Conservation (phyloP, 495 filamentous ascomycete species). For the Penicillium silybi region DNA sequence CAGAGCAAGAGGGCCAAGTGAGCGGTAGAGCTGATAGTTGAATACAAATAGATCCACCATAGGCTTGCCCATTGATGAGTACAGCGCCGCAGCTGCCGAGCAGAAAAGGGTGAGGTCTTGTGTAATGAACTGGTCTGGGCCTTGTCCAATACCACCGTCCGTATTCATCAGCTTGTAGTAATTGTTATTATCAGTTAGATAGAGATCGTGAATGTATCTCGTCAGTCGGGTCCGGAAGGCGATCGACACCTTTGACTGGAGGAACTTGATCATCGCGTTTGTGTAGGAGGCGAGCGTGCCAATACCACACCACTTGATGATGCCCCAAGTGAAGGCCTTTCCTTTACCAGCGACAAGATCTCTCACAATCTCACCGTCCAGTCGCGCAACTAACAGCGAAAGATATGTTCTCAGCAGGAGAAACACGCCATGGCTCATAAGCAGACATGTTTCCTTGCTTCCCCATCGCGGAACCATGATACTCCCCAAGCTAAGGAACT, state of each 20-base stretch:
- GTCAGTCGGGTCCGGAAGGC: conserved; percentile 96
- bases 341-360: conserved; percentile 95
- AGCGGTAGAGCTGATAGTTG: conserved; percentile 93
- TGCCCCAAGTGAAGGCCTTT: conserved; percentile 79
- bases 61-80: conserved; percentile 94
- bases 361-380: conserved; percentile 95
- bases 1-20: conserved; percentile 83
- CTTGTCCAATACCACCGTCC: conserved; percentile 88
- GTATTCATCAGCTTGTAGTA: conserved; percentile 96
- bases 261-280: conserved; percentile 96
- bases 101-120: conserved; percentile 96
- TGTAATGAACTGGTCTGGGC: conserved; percentile 95
- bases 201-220: conserved; percentile 95
- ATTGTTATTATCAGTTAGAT: conserved; percentile 87
- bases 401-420: conserved; percentile 86
- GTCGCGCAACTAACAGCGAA: conserved; percentile 82
- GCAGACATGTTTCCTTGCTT: conserved; percentile 87
- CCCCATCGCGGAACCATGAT: conserved; percentile 97
- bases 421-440: conserved; percentile 70
- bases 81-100: conserved; percentile 83
- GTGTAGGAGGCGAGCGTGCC: conserved; percentile 79
- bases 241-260: conserved; percentile 97
- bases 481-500: conserved; percentile 89
- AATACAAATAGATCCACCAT: conserved; percentile 94
- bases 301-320: conserved; percentile 77